Conservation (phyloP, 2,329 filamentous ascomycete genomes). For the Aquanectria penicillioides region DNA sequence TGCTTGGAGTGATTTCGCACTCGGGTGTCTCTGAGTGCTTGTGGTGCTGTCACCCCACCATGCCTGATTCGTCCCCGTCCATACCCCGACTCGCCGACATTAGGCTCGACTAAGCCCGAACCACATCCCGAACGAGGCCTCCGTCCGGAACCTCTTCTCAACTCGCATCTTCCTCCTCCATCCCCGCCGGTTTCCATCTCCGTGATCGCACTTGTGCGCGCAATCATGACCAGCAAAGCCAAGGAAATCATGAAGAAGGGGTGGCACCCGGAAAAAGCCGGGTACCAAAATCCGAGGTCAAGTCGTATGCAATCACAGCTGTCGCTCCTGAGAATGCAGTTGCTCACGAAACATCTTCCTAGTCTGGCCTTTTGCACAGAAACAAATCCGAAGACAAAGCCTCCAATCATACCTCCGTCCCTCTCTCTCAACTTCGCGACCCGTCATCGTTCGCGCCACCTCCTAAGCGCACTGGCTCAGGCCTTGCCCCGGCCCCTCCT, state of each 20-base stretch:
- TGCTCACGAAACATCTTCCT: constrained; percentile 16
- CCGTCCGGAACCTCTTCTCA: constrained; percentile 4
- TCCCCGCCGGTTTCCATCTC: neutral
- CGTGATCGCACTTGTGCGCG: neutral
- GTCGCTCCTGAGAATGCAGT: neutral
- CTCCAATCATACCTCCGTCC: constrained; percentile 59
- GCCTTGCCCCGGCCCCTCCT: constrained; percentile 43
- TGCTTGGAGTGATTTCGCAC: too few species aligned
- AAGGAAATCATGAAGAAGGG: constrained; percentile 61
- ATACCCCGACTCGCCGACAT: too few species aligned
- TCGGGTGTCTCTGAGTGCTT: too few species aligned
- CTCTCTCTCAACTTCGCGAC: constrained; percentile 77
- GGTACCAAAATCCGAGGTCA: constrained; percentile 53
- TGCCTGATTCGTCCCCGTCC: neutral
- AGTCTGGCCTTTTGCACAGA: constrained; percentile 60
- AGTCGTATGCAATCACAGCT: constrained; percentile 49
- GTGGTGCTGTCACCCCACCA: constrained; percentile 9
- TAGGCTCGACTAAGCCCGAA: constrained; percentile 8
- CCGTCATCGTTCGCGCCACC: constrained; percentile 83
- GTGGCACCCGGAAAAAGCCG: constrained; percentile 61
- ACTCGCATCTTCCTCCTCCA: neutral
- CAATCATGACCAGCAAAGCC: constrained; percentile 54
- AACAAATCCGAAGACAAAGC: constrained; percentile 45
- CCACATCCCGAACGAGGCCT: constrained; percentile 6
- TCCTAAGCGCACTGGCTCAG: constrained; percentile 67